Evolutionary conservation across 805 yeast genomes (phyloP), one percentile per base, ranked within the genome.

Genomic region (Spathaspora hagerdaliae): DNA sequence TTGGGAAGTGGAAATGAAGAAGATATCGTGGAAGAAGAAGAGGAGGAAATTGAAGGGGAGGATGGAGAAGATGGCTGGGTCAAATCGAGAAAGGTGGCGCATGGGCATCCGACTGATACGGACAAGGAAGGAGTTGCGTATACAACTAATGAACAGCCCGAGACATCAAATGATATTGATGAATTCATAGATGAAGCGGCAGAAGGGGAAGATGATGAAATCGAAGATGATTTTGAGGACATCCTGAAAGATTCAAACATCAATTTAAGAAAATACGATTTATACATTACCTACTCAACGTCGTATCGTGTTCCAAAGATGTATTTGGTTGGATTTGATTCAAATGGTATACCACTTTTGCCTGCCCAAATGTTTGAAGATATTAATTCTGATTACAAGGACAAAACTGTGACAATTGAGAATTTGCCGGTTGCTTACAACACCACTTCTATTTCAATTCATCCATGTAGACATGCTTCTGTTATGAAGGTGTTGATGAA

Each of bases 321-420:
- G 78, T 94, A 90, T 59, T 69, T 94, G 36, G 89, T 88, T 11
- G 99, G 99, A 0, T 94, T 81, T 69, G 83, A 81, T 58, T 74
- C 82, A 9, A 80, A 85, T 49, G 98, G 99, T 0, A 75, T 82
- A 12, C 99, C 98, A 2, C 69, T 94, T 35, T 72, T 86, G 31
- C 97, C 98, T 1, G 75, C 81, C 31, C 84, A 86, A 57, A 94
- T 94, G 98, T 90, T 91, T 67, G 95, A 92, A 60, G 99, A 94
- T 64, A 89, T 94, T 39, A 79, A 91, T 1, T 78, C 85, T 34
- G 99, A 94, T 61, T 94, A 94, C 65, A 81, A 92, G 58, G 89
- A 92, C 57, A 94, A 94, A 66, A 94, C 99, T 1, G 99, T 92
- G 15, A 94, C 99, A 0, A 92, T 94, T 48, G 99, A 94, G 64